Conservation (phyloP, 805 yeast species). For the Alloascoidea hylecoeti region DNA sequence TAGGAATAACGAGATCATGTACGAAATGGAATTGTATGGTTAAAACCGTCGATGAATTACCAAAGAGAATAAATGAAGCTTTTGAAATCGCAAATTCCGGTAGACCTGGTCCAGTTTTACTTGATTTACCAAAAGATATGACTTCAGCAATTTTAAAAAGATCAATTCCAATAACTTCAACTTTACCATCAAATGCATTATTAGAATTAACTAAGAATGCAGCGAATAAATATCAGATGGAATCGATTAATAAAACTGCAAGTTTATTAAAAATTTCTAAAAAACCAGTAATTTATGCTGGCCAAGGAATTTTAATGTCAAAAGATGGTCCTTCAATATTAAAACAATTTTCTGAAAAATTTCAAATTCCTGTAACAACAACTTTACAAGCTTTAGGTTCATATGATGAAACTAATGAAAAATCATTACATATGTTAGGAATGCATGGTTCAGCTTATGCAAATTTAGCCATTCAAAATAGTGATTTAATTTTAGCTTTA, state of each 20-base stretch:
- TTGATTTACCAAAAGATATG: constrained; percentile 95
- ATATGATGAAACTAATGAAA: constrained; percentile 82
- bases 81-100: constrained; percentile 94
- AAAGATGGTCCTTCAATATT: constrained; percentile 69
- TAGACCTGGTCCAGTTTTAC: constrained; percentile 97
- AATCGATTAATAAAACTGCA: constrained; percentile 67
- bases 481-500: constrained; percentile 84
- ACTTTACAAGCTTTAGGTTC: constrained; percentile 91
- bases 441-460: constrained; percentile 98
- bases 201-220: constrained; percentile 55
- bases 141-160: constrained; percentile 81
- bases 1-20: constrained; percentile 94
- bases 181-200: constrained; percentile 65
- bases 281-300: constrained; percentile 81
- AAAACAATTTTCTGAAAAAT: constrained; percentile 79
- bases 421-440: constrained; percentile 91
- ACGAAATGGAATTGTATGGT: constrained; percentile 99
- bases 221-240: constrained; percentile 59
- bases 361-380: constrained; percentile 91
- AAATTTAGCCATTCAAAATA: constrained; percentile 84
- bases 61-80: constrained; percentile 93
- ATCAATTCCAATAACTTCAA: constrained; percentile 70
- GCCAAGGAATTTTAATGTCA: constrained; percentile 76
- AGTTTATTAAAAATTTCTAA: constrained; percentile 67
- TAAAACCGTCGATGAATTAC: constrained; percentile 84